Percentiles rank a stretch among this genome's conserved stretches.
Evolutionary conservation across 2,329 filamentous ascomycete species (phyloP).

Genomic region (Aureobasidium sp.): DNA sequence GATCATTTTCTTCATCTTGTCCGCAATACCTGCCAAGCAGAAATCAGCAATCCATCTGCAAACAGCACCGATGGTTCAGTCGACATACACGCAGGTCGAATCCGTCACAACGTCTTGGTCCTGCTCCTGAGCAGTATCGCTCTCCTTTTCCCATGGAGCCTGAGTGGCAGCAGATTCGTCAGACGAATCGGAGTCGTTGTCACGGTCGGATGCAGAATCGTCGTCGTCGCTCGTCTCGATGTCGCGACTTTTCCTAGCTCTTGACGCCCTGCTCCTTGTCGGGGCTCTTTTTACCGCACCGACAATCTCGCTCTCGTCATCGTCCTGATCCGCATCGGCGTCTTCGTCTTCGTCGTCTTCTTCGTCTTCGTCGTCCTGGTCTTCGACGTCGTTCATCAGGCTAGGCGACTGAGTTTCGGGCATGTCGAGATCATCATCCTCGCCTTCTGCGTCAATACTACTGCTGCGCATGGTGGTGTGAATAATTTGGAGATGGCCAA

Average conservation of each 20-base stretch:
- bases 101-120: conserved; percentile 48
- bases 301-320: conserved; percentile 40
- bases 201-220: conserved; percentile 21
- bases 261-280: conserved; percentile 19
- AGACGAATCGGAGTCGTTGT: conserved; percentile 21
- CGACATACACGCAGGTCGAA: conserved; percentile 58
- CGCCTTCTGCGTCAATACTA: conserved; percentile 19
- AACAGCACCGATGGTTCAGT: background rate
- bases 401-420: conserved; percentile 29
- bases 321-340: conserved; percentile 35
- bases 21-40: conserved; percentile 64
- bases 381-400: conserved; percentile 40
- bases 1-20: conserved; percentile 74
- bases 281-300: conserved; percentile 32
- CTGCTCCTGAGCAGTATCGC: conserved; percentile 49
- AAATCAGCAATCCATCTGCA: background rate
- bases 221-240: conserved; percentile 23
- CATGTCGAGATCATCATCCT: conserved; percentile 27
- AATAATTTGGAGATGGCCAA: too few relatives aligned
- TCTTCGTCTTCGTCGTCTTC: conserved; percentile 28
- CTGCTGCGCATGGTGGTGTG: conserved; percentile 13
- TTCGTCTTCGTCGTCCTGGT: conserved; percentile 36
- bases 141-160: conserved; percentile 47
- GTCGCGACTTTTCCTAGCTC: conserved; percentile 24
- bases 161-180: conserved; percentile 35